Evolutionary conservation across 2,329 filamentous ascomycete species (phyloP).

Genomic region (Dactylonectria estremocensis): DNA sequence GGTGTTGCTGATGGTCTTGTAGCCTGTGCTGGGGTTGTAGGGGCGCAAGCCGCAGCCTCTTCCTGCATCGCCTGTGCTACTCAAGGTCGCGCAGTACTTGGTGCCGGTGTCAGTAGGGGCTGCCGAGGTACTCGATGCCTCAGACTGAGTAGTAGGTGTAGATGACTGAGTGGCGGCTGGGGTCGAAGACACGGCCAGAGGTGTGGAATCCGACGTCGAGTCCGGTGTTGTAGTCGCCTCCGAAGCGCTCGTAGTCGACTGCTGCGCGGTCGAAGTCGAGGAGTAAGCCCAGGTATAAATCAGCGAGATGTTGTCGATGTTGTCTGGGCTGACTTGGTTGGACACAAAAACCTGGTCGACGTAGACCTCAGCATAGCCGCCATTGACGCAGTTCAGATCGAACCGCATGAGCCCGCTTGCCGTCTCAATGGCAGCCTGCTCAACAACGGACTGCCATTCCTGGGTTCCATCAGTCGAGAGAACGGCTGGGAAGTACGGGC

Average conservation of each 20-base stretch:
- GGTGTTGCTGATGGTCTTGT: slow-evolving; percentile 32
- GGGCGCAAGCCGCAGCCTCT: slow-evolving; percentile 37
- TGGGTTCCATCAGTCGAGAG: neutral
- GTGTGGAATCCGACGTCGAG: neutral
- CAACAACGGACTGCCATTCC: slow-evolving; percentile 34
- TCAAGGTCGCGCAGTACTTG: slow-evolving; percentile 37
- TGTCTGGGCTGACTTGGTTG: slow-evolving; percentile 36
- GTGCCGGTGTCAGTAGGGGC: slow-evolving; percentile 13
- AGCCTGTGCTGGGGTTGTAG: slow-evolving; percentile 38
- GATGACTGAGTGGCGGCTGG: neutral
- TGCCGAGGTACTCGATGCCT: slow-evolving; percentile 4
- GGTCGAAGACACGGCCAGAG: neutral
- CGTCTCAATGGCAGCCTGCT: slow-evolving; percentile 33
- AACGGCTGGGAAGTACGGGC: slow-evolving; percentile 36
- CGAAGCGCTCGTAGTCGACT: slow-evolving; percentile 22
- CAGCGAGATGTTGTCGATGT: slow-evolving; percentile 38
- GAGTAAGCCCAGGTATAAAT: slow-evolving; percentile 32
- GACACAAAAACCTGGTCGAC: slow-evolving; percentile 46
- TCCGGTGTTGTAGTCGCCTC: slow-evolving; percentile 3
- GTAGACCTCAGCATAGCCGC: slow-evolving; percentile 39
- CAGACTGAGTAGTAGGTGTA: neutral
- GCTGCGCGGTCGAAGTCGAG: slow-evolving; percentile 19
- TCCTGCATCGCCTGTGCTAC: slow-evolving; percentile 23
- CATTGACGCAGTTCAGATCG: slow-evolving; percentile 35
- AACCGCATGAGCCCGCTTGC: slow-evolving; percentile 39